These are phyloP conservation scores for Botryosphaeria dothidea DNA, from an alignment of 2,329 filamentous ascomycete genomes.

Conservation along the genomic window DNA sequence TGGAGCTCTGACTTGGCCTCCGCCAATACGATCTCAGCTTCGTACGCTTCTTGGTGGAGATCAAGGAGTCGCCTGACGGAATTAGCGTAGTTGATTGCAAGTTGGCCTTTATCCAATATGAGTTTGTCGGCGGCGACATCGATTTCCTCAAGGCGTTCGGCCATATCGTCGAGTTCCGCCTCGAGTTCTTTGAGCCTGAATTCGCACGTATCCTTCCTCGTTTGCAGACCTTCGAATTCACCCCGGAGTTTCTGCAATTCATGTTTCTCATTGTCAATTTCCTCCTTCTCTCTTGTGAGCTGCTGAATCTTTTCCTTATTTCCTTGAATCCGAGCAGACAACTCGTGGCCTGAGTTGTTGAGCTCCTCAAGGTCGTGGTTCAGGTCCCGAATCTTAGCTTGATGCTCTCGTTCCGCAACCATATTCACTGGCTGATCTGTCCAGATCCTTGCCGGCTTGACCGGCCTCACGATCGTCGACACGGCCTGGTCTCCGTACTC, in stretches of 20 bases:
- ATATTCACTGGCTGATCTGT: constrained; percentile 74
- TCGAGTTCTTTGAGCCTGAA: constrained; percentile 20
- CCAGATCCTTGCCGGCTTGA: constrained; percentile 69
- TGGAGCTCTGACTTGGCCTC: constrained; percentile 82
- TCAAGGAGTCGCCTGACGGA: constrained; percentile 63
- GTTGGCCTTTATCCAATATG: constrained; percentile 29
- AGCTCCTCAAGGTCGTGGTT: constrained; percentile 43
- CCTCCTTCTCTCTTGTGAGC: constrained; percentile 25
- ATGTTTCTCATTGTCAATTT: constrained; percentile 63
- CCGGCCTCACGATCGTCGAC: constrained; percentile 65
- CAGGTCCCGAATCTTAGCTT: constrained; percentile 50
- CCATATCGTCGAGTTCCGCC: constrained; percentile 3
- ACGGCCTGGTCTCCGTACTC: constrained; percentile 84
- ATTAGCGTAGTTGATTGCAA: constrained; percentile 56
- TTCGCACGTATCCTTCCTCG: constrained; percentile 57
- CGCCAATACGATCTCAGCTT: constrained; percentile 69
- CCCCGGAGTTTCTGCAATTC: constrained; percentile 66
- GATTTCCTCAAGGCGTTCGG: neutral
- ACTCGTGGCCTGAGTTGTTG: constrained; percentile 41
- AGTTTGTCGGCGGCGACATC: constrained; percentile 25
- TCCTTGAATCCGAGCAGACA: constrained; percentile 39
- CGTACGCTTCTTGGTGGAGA: constrained; percentile 64
- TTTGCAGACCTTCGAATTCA: constrained; percentile 66
- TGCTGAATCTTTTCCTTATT: constrained; percentile 25
- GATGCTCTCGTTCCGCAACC: constrained; percentile 62